These are phyloP conservation scores for Taphrina flavorubra DNA, from an alignment of 1,139 yeast genomes.

Conservation along the genomic window DNA sequence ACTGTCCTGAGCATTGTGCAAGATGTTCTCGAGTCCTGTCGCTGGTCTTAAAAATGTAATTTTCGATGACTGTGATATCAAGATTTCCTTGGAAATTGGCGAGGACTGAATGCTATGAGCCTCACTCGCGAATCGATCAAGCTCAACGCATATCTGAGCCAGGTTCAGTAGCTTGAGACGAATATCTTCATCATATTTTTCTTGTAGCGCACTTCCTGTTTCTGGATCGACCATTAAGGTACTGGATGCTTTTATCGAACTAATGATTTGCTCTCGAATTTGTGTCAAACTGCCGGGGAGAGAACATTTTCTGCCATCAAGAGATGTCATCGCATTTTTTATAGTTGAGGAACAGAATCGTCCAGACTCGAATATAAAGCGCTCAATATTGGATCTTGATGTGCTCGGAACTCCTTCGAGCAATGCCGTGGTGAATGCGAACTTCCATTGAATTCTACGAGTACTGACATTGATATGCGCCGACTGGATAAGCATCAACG, in stretches of 20 bases:
- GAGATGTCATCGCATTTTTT: slow-evolving; percentile 8
- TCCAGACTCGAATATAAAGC: slow-evolving; percentile 22
- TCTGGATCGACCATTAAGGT: slow-evolving; percentile 25
- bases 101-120: slow-evolving; percentile 16
- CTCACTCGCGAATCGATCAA: slow-evolving; percentile 27
- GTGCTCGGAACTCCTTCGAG: slow-evolving; percentile 1
- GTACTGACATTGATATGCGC: slow-evolving; percentile 5
- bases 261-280: neutral
- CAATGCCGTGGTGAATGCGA: neutral
- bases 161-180: slow-evolving; percentile 18
- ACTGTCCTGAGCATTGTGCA: slow-evolving; percentile 1
- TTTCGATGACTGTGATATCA: slow-evolving; percentile 18
- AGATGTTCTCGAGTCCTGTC: slow-evolving; percentile 3
- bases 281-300: neutral
- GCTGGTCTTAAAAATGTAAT: slow-evolving; percentile 25
- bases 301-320: neutral
- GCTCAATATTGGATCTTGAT: slow-evolving; percentile 5
- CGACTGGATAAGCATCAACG: slow-evolving; percentile 28
- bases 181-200: slow-evolving; percentile 24
- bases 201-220: slow-evolving; percentile 23
- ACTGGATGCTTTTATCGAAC: neutral
- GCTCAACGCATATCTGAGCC: slow-evolving; percentile 32
- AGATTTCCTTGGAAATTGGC: slow-evolving; percentile 15
- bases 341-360: slow-evolving; percentile 10
- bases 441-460: slow-evolving; percentile 18